Conservation (phyloP, 2,329 filamentous ascomycete species). For the Phaeophleospora eucalypticola region DNA sequence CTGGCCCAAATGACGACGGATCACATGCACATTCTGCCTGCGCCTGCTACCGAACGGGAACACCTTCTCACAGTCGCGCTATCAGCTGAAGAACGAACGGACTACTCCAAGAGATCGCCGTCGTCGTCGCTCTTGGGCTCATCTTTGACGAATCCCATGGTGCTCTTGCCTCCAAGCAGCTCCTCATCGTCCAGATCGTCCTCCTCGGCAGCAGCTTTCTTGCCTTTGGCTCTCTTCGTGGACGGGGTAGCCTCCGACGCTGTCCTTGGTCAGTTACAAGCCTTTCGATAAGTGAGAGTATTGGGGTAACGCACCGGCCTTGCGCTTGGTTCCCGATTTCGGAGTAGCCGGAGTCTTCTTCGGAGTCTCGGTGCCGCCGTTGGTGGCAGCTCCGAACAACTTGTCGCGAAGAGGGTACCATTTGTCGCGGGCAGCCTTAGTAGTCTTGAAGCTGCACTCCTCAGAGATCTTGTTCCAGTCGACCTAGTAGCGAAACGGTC, state of each 20-base stretch:
- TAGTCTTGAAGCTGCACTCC: constrained; percentile 15
- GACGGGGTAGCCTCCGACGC: constrained; percentile 7
- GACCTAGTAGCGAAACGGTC: constrained; percentile 12
- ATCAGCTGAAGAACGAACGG: no score
- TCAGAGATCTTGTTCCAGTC: constrained; percentile 21
- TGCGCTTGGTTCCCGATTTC: constrained; percentile 10
- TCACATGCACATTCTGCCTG: no score
- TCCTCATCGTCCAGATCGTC: constrained; percentile 1
- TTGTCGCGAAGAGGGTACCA: constrained; percentile 13
- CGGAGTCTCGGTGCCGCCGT: not conserved
- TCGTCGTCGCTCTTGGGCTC: not conserved
- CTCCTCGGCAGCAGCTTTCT: not conserved
- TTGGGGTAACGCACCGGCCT: constrained; percentile 12
- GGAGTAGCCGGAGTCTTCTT: no score
- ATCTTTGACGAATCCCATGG: not conserved
- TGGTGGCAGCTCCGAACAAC: not conserved
- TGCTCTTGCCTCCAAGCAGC: not conserved
- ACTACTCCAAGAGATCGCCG: no score
- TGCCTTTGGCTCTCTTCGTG: constrained; percentile 3
- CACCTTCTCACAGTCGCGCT: no score
- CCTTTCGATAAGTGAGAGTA: no score
- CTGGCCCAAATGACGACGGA: no score
- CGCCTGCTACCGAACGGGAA: no score
- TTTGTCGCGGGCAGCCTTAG: constrained; percentile 23
- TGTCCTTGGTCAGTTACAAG: no score